A percentile compares a stretch with the other conserved stretches of the same genome.
Conservation (phyloP, 345 rosid genomes). For the Syzygium jambos region DNA sequence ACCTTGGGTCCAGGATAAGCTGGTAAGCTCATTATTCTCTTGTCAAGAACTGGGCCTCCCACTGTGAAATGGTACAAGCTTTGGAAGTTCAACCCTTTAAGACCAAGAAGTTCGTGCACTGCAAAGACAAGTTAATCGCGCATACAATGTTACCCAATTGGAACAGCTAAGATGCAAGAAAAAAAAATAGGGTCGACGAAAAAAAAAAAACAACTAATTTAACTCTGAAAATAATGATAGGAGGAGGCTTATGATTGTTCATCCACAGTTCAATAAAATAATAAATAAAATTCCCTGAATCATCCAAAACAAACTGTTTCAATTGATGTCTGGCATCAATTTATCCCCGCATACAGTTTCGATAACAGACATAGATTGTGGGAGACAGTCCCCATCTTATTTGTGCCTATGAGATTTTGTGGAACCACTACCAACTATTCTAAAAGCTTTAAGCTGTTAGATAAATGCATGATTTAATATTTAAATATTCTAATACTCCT, state of each 20-base stretch:
- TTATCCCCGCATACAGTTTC: neutral
- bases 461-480: too few species aligned
- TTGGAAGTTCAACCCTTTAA: slow-evolving; percentile 55
- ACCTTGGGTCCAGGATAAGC: slow-evolving; percentile 75
- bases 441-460: too few species aligned
- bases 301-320: neutral
- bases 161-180: neutral
- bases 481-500: too few species aligned
- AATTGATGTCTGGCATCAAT: neutral
- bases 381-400: neutral
- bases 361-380: neutral
- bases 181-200: neutral
- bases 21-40: slow-evolving; percentile 84
- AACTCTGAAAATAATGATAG: neutral
- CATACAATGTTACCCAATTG: neutral
- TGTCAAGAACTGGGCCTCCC: slow-evolving; percentile 76
- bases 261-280: neutral
- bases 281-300: neutral
- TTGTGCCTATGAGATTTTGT: too few species aligned
- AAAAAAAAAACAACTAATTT: neutral
- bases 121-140: slow-evolving; percentile 1
- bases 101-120: slow-evolving; percentile 73
- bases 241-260: neutral
- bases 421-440: too few species aligned
- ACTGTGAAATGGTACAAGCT: slow-evolving; percentile 81